Evolutionary conservation across 2,329 filamentous ascomycete genomes (phyloP), one percentile per base, ranked within the genome.

Genomic region (Arthrobotrys pseudoclavata): DNA sequence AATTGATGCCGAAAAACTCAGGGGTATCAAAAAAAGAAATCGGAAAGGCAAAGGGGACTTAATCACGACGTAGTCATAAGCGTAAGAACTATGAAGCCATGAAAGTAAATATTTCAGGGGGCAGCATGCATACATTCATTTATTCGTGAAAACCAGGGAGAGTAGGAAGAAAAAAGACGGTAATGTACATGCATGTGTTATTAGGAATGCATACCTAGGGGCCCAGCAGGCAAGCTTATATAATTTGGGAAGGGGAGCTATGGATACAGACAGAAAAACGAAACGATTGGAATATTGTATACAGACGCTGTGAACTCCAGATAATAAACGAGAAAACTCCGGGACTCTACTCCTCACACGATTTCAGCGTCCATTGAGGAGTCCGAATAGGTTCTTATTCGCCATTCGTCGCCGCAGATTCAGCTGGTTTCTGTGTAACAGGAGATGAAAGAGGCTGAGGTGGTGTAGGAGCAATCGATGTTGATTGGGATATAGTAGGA

Each of bases 251-350:
- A 15, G 10, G 2, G 15, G 13, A 12, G 15, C 2, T 40, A 40
- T n/a, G 13, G 13, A 12, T 15, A n/a, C 13, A 40, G 12, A 15
- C 9, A 12, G n/a, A 37, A 13, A 18, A 40, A 47, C 2, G 12
- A 26, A 60, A 31, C 2, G 4, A 47, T 29, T 9, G 15, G 26
- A 15, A 6, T 6, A 20, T 40, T 57, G n/a, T 3, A 37, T 22
- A 13, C 1, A 52, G 50, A 70, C 67, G 4, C 55, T 55, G 24
- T 55, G 15, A 31, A 63, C 57, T 45, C 68, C 57, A 13, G 22
- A 31, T 42, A 15, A 53, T 29, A 26, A 62, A 37, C 9, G 40
- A 1, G 57, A 45, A 53, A 52, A 53, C 55, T 53, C 47, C 55
- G 18, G 26, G 10, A 18, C 45, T 45, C 42, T 18, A 57, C 29